Evolutionary conservation across 371 early-diverging fungal species (phyloP), one percentile per base, ranked within the genome.

Genomic region (Funneliformis caledonium): DNA sequence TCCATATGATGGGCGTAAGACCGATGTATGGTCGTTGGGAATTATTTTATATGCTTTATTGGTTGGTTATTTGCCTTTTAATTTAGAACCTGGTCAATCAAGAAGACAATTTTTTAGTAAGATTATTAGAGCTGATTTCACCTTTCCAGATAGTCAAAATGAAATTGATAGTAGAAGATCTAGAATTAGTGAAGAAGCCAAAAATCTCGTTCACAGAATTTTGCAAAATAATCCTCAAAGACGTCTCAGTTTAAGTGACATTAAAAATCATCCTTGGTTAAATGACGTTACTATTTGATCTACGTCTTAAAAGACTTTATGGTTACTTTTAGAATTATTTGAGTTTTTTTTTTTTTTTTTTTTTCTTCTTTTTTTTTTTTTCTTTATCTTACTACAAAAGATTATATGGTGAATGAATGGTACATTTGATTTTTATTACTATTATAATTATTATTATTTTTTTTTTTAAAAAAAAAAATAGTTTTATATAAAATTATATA

Each of bases 21-120:
- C 91, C 0, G 94, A 94, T 81, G 87, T 89, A 11, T 94, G 95
- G 95, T 86, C 92, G 4, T 82, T 93, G 22, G 95, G 95, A 48
- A 89, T 93, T 48, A 87, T 95, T 6, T 83, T 94, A 19, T 94
- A 91, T 76, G 87, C 88, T 12, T 81, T 93, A 16, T 68, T 92
- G 11, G 88, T 89, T 11, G 89, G 89, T 1, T 85, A 86, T 80
- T 80, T 92, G 64, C 92, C 92, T 0, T 92, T 91, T 77, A 88
- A 86, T 72, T 80, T 72, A 80, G 82, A 84, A 16, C 68, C 76
- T 2, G 84, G 85, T 3, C 81, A 82, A 82, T 81, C 78, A n/a
- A 79, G 87, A 33, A 82, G 81, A 76, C 83, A 70, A 45, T 85
- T 87, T 59, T 62, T 87, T 78, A 82, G 82, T 64, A 83, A 83